A percentile compares a stretch with the other conserved stretches of the same genome.
Evolutionary conservation across 225 moss, liverwort and hornwort genomes (phyloP).

Genomic region (Pleurozium schreberi): DNA sequence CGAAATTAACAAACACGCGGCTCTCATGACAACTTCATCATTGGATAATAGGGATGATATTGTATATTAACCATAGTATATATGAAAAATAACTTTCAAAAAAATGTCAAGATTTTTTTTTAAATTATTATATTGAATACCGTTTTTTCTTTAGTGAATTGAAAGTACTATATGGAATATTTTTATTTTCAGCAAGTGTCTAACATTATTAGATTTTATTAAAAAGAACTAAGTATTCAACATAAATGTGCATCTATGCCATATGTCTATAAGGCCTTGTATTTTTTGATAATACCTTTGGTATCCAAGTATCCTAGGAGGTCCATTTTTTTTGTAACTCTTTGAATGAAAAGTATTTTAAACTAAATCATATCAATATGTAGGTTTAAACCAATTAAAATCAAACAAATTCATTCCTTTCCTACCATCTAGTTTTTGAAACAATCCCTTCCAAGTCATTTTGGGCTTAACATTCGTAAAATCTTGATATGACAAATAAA

Average conservation of each 20-base stretch:
- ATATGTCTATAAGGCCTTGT: rapidly evolving
- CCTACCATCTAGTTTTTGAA: background rate
- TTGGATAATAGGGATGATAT: too few relatives aligned
- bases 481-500: background rate
- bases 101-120: too few relatives aligned
- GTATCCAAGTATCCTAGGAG: background rate
- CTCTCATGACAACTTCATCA: too few relatives aligned
- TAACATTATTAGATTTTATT: background rate
- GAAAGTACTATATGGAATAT: rapidly evolving
- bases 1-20: too few relatives aligned
- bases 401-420: rapidly evolving
- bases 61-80: background rate
- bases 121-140: too few relatives aligned
- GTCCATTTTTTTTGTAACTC: background rate
- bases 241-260: background rate
- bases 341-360: background rate
- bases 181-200: background rate
- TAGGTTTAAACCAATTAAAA: background rate
- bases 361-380: background rate
- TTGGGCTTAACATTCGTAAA: background rate
- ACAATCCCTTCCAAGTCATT: rapidly evolving
- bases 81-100: background rate
- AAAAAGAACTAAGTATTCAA: too few relatives aligned
- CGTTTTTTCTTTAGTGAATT: background rate
- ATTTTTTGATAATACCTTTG: rapidly evolving